Percentiles rank a stretch among this genome's conserved stretches.
Evolutionary conservation across 2,329 filamentous ascomycete genomes (phyloP).

Genomic region (Penicillium sp.): DNA sequence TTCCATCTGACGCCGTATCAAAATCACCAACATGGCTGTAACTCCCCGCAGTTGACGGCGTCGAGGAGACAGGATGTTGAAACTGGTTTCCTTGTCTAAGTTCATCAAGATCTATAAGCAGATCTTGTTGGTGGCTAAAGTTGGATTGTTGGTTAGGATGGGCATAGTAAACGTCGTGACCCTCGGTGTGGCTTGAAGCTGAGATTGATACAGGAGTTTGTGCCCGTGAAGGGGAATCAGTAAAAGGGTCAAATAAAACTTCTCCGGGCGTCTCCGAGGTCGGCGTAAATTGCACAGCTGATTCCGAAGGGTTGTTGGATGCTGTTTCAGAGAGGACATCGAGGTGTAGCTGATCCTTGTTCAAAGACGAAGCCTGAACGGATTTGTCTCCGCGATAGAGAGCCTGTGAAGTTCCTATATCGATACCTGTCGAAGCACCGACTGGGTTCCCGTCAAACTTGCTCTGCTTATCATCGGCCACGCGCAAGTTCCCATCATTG

Average conservation of each 20-base stretch:
- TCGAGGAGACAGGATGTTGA: constrained; percentile 35
- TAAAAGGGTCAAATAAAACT: constrained; percentile 28
- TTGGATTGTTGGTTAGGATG: constrained; percentile 32
- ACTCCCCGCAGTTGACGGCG: constrained; percentile 42
- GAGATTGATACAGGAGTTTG: constrained; percentile 24
- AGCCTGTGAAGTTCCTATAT: constrained; percentile 31
- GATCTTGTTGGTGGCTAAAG: constrained; percentile 20
- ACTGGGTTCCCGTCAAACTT: constrained; percentile 11
- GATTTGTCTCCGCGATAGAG: constrained; percentile 31
- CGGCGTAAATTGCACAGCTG: constrained; percentile 50
- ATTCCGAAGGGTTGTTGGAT: constrained; percentile 47
- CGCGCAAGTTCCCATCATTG: constrained; percentile 41
- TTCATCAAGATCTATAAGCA: constrained; percentile 16
- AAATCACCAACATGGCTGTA: constrained; percentile 43
- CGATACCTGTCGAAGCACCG: constrained; percentile 45
- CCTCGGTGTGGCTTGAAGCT: constrained; percentile 40
- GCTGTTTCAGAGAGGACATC: constrained; percentile 36
- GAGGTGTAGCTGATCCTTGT: constrained; percentile 30
- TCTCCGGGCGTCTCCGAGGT: constrained; percentile 46
- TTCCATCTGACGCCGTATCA: constrained; percentile 42
- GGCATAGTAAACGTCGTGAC: constrained; percentile 38
- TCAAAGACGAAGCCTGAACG: constrained; percentile 7
- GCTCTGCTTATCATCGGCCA: constrained; percentile 10
- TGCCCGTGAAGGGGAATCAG: constrained; percentile 14
- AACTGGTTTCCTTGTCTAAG: constrained; percentile 14